Base-by-base conservation (phyloP, 2,329 filamentous ascomycete species). In the Phaeophleospora eucalypticola region DNA sequence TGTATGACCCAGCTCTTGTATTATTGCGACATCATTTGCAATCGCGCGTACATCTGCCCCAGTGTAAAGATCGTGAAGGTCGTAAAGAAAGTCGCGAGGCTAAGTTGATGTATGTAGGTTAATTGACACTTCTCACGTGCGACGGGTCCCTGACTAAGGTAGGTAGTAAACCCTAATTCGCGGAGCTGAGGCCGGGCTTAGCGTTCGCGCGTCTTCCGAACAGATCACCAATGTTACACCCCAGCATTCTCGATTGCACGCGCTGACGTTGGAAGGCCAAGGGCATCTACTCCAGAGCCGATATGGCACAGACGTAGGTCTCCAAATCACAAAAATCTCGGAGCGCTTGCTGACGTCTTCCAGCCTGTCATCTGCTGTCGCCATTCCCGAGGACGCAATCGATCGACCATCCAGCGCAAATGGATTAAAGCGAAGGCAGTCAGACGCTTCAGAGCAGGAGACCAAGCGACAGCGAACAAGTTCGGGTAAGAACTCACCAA, bases 401-500 rank as follows among this genome's bases (percentile, higher is more conserved):
- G 36, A 37, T 6, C 15, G 12, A 19, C 12, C 16, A 3, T 9
- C 15, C 7, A 16, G 15, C 17, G 20, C 29, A 9, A 56, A 56
- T 51, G 54, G 52, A 36, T 43, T 59, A 49, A 64, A 63, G 56
- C 54, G 61, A 35, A 51, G 56, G 16, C 54, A 53, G 19, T 58
- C 58, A 21, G 53, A 58, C 16, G 52, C 17, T 6, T 39, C 43
- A 36, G 56, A 58, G 43, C 43, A 57, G 35, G 55, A 59, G 36
- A 60, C 43, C 48, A 64, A 64, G 53, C 52, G 57, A 36, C 54
- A 49, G 49, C 58, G 61, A 33, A 56, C 50, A 49, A 59, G 58
- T 53, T 53, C 59, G 52, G 58, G 60, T 60, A 62, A 62, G 58
- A 54, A 36, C 45, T 52, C 55, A 58, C 58, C 58, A 45, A 41